phyloP scores from a whole-genome alignment of 2,329 filamentous ascomycete genomes.

The Meredithiella fracta region DNA sequence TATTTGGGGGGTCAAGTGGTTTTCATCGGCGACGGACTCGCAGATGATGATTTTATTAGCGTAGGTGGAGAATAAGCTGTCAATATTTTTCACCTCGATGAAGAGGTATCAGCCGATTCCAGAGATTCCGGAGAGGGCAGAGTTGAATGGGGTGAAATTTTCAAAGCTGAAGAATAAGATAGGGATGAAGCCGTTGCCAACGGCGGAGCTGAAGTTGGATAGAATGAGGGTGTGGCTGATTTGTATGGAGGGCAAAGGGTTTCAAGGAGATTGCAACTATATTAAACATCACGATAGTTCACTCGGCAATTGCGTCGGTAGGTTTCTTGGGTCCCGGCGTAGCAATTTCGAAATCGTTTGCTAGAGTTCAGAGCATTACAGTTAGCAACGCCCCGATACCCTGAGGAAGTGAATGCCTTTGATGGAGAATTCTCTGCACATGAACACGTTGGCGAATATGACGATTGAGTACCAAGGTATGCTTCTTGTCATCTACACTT shows the following conservation, averaged over 20 bases:
- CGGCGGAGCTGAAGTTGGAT: slow-evolving; percentile 51
- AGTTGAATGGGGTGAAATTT: slow-evolving; percentile 51
- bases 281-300: slow-evolving; percentile 48
- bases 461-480: slow-evolving; percentile 38
- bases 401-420: slow-evolving; percentile 30
- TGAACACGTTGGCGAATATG: slow-evolving; percentile 39
- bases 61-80: slow-evolving; percentile 37
- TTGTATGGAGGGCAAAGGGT: slow-evolving; percentile 47
- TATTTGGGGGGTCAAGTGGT: slow-evolving; percentile 57
- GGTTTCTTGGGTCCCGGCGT: slow-evolving; percentile 40
- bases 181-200: slow-evolving; percentile 52
- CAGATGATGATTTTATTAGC: slow-evolving; percentile 44
- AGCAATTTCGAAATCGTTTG: slow-evolving; percentile 39
- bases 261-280: slow-evolving; percentile 51
- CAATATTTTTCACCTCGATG: slow-evolving; percentile 50
- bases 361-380: slow-evolving; percentile 35
- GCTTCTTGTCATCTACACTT: slow-evolving; percentile 38
- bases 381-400: slow-evolving; percentile 18
- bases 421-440: slow-evolving; percentile 36
- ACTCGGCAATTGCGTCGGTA: slow-evolving; percentile 37
- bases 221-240: slow-evolving; percentile 50
- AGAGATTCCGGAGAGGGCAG: slow-evolving; percentile 19
- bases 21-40: slow-evolving; percentile 49
- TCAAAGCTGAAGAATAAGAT: slow-evolving; percentile 57
- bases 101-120: slow-evolving; percentile 18